Evolutionary conservation across 1,284 basidiomycete genomes (phyloP).

Genomic region (Ganoderma sinense): DNA sequence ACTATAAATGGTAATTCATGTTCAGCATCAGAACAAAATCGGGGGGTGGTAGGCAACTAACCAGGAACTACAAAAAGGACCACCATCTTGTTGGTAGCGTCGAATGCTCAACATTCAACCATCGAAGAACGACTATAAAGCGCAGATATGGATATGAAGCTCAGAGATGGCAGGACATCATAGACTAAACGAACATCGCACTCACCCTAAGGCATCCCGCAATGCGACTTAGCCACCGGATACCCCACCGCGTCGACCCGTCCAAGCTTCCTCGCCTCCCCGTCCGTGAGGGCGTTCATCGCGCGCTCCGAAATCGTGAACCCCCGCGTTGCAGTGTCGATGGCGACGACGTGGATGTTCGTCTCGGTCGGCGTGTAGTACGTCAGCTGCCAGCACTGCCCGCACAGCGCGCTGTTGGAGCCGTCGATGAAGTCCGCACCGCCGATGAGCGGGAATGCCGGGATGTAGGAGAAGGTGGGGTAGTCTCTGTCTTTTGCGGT

Average conservation of each 20-base stretch:
- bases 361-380: slow-evolving; percentile 36
- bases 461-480: neutral
- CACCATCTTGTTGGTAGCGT: no score
- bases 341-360: slow-evolving; percentile 46
- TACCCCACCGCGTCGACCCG: slow-evolving; percentile 23
- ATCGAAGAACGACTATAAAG: neutral
- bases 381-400: slow-evolving; percentile 52
- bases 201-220: neutral
- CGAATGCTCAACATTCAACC: neutral
- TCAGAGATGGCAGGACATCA: neutral
- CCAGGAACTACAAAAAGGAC: no score
- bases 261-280: slow-evolving; percentile 29
- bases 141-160: neutral
- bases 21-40: no score
- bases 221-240: neutral
- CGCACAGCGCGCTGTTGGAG: slow-evolving; percentile 49
- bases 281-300: slow-evolving; percentile 36
- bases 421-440: slow-evolving; percentile 49
- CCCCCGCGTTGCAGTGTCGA: slow-evolving; percentile 46
- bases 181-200: neutral
- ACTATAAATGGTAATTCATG: no score
- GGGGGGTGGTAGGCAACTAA: no score
- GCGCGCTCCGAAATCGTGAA: slow-evolving; percentile 46
- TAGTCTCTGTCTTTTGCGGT: neutral
- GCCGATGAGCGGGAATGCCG: slow-evolving; percentile 53